These are phyloP conservation scores for Chlorella sp. DNA, from an alignment of 139 green algal species.

Conservation along the genomic window DNA sequence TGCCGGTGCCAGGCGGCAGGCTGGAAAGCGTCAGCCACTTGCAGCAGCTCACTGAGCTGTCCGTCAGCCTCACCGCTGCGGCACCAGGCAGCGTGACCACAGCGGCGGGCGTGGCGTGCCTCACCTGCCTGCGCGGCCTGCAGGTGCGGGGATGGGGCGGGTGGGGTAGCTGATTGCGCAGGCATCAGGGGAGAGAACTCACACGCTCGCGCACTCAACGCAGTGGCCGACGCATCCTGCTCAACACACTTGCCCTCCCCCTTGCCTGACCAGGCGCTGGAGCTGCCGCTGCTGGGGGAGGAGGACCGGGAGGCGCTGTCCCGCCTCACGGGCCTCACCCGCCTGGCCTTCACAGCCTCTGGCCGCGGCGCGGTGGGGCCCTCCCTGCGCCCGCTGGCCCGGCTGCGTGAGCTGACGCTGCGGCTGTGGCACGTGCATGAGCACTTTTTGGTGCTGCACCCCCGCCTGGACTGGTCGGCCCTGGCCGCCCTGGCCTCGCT, in stretches of 20 bases:
- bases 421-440: conserved; percentile 3
- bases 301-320: not conserved
- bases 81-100: not conserved
- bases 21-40: not conserved
- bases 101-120: not conserved
- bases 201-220: too few species aligned
- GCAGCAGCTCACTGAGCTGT: not conserved
- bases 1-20: not conserved
- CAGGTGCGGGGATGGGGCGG: not conserved
- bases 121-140: not conserved
- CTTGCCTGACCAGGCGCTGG: not conserved
- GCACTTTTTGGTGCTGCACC: conserved; percentile 16
- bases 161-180: too few species aligned
- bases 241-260: not conserved
- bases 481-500: not conserved
- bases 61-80: not conserved
- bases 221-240: too few species aligned
- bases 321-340: conserved; percentile 28
- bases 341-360: conserved; percentile 25
- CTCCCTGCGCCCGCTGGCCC: not conserved
- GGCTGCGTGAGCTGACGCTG: not conserved
- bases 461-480: not conserved
- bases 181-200: too few species aligned
- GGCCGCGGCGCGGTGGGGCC: conserved; percentile 9
- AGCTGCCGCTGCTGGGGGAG: conserved; percentile 7